Conservation (phyloP, 768 basidiomycete species). For the Naematelia aurantialba region DNA sequence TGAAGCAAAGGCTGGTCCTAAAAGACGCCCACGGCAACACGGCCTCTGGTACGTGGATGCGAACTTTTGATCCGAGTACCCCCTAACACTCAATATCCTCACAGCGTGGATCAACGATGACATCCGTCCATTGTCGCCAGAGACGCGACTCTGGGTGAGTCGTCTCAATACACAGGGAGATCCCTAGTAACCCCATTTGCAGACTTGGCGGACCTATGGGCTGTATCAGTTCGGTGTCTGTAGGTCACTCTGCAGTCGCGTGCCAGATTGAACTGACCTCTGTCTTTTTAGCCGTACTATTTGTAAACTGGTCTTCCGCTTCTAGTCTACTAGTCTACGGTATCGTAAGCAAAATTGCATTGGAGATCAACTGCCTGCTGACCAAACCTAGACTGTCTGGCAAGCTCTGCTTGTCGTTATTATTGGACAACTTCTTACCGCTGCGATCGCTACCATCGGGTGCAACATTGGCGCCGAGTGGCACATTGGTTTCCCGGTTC, state of each 20-base stretch:
- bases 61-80: not conserved
- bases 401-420: slow-evolving; percentile 26
- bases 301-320: slow-evolving; percentile 14
- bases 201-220: slow-evolving; percentile 19
- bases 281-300: slow-evolving; percentile 1
- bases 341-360: not conserved
- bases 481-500: slow-evolving; percentile 29
- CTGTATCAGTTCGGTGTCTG: slow-evolving; percentile 18
- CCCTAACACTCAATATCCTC: no score
- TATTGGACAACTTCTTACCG: slow-evolving; percentile 25
- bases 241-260: not conserved
- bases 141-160: not conserved
- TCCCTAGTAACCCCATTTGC: not conserved
- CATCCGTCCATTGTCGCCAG: not conserved
- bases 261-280: not conserved
- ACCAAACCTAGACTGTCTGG: slow-evolving; percentile 16
- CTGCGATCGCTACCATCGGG: slow-evolving; percentile 18
- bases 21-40: not conserved
- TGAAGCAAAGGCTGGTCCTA: not conserved
- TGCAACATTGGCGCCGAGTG: slow-evolving; percentile 20
- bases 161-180: not conserved
- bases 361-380: not conserved
- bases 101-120: not conserved
- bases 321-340: slow-evolving; percentile 27
- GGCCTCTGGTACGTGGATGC: not conserved